These are phyloP conservation scores for Fusarium sp. DNA, from an alignment of 2,329 filamentous ascomycete genomes.

Conservation along the genomic window DNA sequence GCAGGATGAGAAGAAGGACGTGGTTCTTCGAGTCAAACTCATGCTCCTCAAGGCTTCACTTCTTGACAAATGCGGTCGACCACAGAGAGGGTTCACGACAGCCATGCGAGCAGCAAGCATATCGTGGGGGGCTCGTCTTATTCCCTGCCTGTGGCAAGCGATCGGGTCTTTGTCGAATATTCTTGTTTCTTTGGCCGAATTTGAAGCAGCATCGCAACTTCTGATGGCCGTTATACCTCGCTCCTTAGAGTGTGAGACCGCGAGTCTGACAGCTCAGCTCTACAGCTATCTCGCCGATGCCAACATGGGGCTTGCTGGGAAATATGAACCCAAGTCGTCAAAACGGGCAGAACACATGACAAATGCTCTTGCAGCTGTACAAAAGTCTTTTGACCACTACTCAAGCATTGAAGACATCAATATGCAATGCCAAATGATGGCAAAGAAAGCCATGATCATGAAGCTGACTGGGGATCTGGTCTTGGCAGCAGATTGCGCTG, in stretches of 20 bases:
- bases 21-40: slow-evolving; percentile 77
- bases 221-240: slow-evolving; percentile 80
- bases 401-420: slow-evolving; percentile 72
- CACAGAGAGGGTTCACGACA: slow-evolving; percentile 82
- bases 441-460: slow-evolving; percentile 85
- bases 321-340: slow-evolving; percentile 57
- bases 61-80: slow-evolving; percentile 74
- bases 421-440: slow-evolving; percentile 83
- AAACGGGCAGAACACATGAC: slow-evolving; percentile 69
- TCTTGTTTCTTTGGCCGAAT: slow-evolving; percentile 78
- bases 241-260: slow-evolving; percentile 77
- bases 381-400: slow-evolving; percentile 74
- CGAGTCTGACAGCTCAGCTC: slow-evolving; percentile 71
- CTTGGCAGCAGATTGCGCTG: slow-evolving; percentile 75
- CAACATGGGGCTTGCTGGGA: slow-evolving; percentile 80
- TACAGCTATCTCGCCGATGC: slow-evolving; percentile 82
- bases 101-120: slow-evolving; percentile 81
- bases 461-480: slow-evolving; percentile 74
- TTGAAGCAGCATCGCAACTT: slow-evolving; percentile 73
- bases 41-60: slow-evolving; percentile 80
- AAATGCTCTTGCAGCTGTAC: slow-evolving; percentile 70
- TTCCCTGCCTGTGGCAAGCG: slow-evolving; percentile 80
- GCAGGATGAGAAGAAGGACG: slow-evolving; percentile 62
- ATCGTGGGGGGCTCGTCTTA: slow-evolving; percentile 76
- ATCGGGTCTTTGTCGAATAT: slow-evolving; percentile 76